A percentile compares a stretch with the other conserved stretches of the same genome.
Conservation (phyloP, 2,329 filamentous ascomycete species). For the Didymella exigua region DNA sequence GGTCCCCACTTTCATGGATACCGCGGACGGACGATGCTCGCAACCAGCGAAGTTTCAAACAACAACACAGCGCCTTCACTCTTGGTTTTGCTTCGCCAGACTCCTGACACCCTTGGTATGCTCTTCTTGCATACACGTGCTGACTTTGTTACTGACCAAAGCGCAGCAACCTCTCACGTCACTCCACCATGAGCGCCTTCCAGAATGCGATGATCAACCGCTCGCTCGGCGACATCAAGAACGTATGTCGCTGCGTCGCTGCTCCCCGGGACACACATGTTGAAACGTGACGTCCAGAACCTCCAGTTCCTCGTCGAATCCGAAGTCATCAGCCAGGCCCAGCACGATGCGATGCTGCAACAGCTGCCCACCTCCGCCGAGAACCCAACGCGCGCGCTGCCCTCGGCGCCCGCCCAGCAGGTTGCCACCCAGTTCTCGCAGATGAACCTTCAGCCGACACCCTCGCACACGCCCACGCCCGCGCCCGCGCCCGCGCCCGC, state of each 20-base stretch:
- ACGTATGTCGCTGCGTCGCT: slow-evolving; percentile 59
- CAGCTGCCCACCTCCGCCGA: slow-evolving; percentile 76
- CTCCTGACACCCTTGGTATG: slow-evolving; percentile 1
- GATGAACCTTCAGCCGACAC: slow-evolving; percentile 41
- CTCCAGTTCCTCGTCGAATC: slow-evolving; percentile 87
- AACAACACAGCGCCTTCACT: slow-evolving; percentile 7
- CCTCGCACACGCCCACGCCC: slow-evolving; percentile 19
- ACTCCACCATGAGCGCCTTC: slow-evolving; percentile 48
- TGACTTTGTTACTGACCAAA: background rate
- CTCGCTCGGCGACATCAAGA: slow-evolving; percentile 85
- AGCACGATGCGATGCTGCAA: slow-evolving; percentile 75
- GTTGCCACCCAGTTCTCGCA: slow-evolving; percentile 39
- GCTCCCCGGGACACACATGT: background rate
- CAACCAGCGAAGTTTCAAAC: slow-evolving; percentile 10
- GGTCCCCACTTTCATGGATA: slow-evolving; percentile 13
- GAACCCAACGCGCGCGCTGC: slow-evolving; percentile 58
- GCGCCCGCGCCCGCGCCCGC: slow-evolving; percentile 24
- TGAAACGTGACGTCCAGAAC: slow-evolving; percentile 63
- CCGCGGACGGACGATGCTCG: slow-evolving; percentile 9
- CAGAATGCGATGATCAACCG: slow-evolving; percentile 72
- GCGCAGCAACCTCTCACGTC: background rate
- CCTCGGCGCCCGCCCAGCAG: slow-evolving; percentile 40
- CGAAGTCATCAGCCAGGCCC: slow-evolving; percentile 74
- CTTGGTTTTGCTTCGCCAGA: background rate
- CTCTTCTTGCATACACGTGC: background rate